Percentiles rank a stretch among this genome's conserved stretches.
phyloP scores from a whole-genome alignment of 345 rosid genomes.

The Gossypium arboreum region DNA sequence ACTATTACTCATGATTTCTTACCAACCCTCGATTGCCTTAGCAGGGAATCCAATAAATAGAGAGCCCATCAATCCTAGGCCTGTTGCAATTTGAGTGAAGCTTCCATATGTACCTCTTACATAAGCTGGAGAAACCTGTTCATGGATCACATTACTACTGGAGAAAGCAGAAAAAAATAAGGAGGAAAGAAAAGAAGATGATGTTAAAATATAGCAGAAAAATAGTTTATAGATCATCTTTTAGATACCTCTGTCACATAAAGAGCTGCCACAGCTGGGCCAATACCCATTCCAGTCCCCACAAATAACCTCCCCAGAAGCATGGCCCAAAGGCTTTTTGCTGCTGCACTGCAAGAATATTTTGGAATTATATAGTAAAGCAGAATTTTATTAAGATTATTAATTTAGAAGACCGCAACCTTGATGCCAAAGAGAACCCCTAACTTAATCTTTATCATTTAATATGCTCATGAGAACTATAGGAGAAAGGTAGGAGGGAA shows the following conservation, averaged over 20 bases:
- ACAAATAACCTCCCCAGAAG: slow-evolving; percentile 85
- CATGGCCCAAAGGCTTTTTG: slow-evolving; percentile 80
- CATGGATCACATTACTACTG: slow-evolving; percentile 11
- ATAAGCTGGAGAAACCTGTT: slow-evolving; percentile 82
- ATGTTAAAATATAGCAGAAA: not conserved
- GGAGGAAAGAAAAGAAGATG: not conserved
- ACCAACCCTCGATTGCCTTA: slow-evolving; percentile 71
- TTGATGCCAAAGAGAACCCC: not conserved
- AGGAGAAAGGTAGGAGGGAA: not conserved
- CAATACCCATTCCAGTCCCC: slow-evolving; percentile 93
- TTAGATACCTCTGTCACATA: slow-evolving; percentile 83
- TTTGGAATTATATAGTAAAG: not conserved
- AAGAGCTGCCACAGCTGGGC: slow-evolving; percentile 88
- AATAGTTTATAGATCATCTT: not conserved
- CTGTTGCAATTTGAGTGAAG: slow-evolving; percentile 74
- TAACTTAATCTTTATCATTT: not conserved
- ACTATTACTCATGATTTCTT: slow-evolving; percentile 22
- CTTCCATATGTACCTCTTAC: slow-evolving; percentile 94
- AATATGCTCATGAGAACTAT: not conserved
- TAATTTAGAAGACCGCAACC: slow-evolving; percentile 11
- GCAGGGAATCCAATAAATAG: slow-evolving; percentile 76
- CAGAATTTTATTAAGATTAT: not conserved
- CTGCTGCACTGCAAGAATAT: slow-evolving; percentile 62
- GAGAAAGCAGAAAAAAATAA: not conserved
- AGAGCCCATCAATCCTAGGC: slow-evolving; percentile 75